These are phyloP conservation scores for Curvularia eragrostidis DNA, from an alignment of 2,329 filamentous ascomycete genomes.

Conservation along the genomic window DNA sequence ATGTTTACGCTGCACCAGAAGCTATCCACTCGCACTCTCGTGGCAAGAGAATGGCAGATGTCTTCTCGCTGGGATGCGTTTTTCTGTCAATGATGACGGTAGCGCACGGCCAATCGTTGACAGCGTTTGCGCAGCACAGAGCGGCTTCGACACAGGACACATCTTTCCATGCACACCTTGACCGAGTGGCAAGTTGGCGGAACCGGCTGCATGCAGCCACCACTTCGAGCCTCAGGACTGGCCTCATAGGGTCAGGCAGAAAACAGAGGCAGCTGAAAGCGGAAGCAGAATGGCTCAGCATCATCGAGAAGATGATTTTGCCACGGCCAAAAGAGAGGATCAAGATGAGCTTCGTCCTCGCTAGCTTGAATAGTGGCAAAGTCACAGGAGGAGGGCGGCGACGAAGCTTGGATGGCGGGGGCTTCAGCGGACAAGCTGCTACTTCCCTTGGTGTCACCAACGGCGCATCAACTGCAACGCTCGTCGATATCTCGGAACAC, in stretches of 20 bases:
- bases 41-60: conserved; percentile 48
- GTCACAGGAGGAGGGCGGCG: conserved; percentile 37
- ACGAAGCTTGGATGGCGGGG: conserved; percentile 46
- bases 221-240: conserved; percentile 40
- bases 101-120: conserved; percentile 45
- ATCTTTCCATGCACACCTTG: conserved; percentile 50
- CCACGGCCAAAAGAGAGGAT: conserved; percentile 43
- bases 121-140: conserved; percentile 45
- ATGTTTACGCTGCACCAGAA: conserved; percentile 51
- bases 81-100: conserved; percentile 51
- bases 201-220: conserved; percentile 42
- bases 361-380: conserved; percentile 39
- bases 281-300: conserved; percentile 45
- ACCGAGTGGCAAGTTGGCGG: conserved; percentile 45
- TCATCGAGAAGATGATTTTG: conserved; percentile 47
- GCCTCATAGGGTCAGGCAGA: conserved; percentile 38
- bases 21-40: conserved; percentile 45
- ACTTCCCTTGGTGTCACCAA: conserved; percentile 25
- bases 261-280: conserved; percentile 43
- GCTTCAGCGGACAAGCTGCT: conserved; percentile 41
- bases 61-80: conserved; percentile 51
- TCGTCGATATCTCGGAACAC: conserved; percentile 26
- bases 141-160: conserved; percentile 45
- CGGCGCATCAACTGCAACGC: conserved; percentile 17
- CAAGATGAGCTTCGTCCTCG: conserved; percentile 44